phyloP scores from a whole-genome alignment of 2,329 filamentous ascomycete species.

The Diaporthe ilicicola region DNA sequence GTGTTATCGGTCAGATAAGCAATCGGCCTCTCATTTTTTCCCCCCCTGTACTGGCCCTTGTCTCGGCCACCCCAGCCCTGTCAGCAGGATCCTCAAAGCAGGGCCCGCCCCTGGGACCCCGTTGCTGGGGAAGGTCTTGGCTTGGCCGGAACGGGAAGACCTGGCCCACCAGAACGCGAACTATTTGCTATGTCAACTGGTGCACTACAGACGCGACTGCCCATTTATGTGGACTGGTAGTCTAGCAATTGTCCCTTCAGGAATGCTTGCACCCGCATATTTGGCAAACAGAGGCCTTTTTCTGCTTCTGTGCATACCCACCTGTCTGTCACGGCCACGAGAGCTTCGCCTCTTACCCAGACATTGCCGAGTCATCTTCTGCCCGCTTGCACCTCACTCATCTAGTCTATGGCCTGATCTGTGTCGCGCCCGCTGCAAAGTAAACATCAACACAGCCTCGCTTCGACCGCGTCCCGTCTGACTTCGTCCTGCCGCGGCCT shows the following conservation, averaged over 20 bases:
- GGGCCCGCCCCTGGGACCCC: neutral
- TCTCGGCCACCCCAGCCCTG: neutral
- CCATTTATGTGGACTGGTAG: neutral
- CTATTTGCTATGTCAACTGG: no score
- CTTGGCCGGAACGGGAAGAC: neutral
- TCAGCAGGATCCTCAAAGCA: neutral
- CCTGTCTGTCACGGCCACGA: neutral
- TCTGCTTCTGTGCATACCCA: neutral
- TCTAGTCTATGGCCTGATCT: neutral
- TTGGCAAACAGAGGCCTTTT: neutral
- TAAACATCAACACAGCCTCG: constrained; percentile 12
- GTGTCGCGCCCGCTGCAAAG: constrained; percentile 1
- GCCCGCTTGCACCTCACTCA: neutral
- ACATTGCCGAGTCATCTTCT: neutral
- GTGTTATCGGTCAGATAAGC: neutral
- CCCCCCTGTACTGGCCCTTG: neutral
- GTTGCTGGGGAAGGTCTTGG: constrained; percentile 8
- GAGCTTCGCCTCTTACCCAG: neutral
- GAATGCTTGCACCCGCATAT: neutral
- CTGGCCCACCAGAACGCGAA: constrained; percentile 10
- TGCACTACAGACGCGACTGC: constrained; percentile 3
- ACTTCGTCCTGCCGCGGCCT: neutral
- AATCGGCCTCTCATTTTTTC: neutral
- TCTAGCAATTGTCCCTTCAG: neutral
- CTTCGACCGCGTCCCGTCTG: neutral